Percentiles rank a stretch among this genome's conserved stretches.
phyloP scores from a whole-genome alignment of 1,284 basidiomycete genomes.

The Malassezia restricta region DNA sequence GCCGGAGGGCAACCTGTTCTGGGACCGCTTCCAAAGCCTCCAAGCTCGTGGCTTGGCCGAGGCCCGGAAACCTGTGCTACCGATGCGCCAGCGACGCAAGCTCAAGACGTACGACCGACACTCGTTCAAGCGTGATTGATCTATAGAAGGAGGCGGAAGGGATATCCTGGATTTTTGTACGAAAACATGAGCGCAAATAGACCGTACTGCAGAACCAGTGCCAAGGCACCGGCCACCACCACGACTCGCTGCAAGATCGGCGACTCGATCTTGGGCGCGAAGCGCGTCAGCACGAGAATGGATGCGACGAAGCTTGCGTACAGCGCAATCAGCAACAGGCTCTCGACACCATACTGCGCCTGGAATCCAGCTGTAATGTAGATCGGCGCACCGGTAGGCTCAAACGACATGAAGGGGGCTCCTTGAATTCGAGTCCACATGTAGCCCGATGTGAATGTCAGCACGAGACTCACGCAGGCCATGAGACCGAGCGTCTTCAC shows the following conservation, averaged over 20 bases:
- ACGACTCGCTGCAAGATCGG: conserved; percentile 4
- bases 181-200: conserved; percentile 7
- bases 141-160: conserved; percentile 14
- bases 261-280: background rate
- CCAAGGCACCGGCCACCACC: background rate
- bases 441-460: conserved; percentile 50
- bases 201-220: background rate
- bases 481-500: conserved; percentile 24
- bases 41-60: conserved; percentile 67
- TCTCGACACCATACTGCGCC: conserved; percentile 84
- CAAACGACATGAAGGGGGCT: conserved; percentile 58
- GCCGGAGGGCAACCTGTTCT: conserved; percentile 87
- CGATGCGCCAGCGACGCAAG: conserved; percentile 7
- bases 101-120: conserved; percentile 10
- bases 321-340: conserved; percentile 69
- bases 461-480: conserved; percentile 24
- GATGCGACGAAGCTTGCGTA: conserved; percentile 44
- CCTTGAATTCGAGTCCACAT: conserved; percentile 94
- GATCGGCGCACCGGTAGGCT: conserved; percentile 51
- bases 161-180: conserved; percentile 9
- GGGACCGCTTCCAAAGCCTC: conserved; percentile 70
- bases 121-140: conserved; percentile 13
- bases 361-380: conserved; percentile 72
- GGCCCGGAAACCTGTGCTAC: conserved; percentile 53
- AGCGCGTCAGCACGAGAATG: background rate